These are phyloP conservation scores for Cyphellophora europaea DNA, from an alignment of 2,329 filamentous ascomycete genomes.

Conservation along the genomic window DNA sequence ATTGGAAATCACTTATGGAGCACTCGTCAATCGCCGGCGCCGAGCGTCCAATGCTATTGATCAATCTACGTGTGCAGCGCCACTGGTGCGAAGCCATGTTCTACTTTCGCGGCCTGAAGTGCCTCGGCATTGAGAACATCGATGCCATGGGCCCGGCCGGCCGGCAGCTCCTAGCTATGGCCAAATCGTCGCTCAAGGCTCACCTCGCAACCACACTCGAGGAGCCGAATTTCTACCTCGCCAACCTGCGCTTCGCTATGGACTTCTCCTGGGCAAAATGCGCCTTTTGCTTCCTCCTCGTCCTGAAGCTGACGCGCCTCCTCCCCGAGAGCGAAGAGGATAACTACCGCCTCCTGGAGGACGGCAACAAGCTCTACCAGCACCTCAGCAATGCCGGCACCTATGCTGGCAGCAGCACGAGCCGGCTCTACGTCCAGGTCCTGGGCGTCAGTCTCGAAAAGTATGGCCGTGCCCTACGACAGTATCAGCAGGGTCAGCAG, in stretches of 20 bases:
- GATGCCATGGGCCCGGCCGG: conserved; percentile 41
- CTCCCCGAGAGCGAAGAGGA: conserved; percentile 33
- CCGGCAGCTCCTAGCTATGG: conserved; percentile 37
- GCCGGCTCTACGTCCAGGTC: conserved; percentile 42
- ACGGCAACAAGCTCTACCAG: conserved; percentile 34
- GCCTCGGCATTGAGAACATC: conserved; percentile 41
- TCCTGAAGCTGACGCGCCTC: conserved; percentile 43
- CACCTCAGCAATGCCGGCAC: conserved; percentile 29
- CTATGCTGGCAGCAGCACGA: conserved; percentile 26
- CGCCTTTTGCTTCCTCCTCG: conserved; percentile 46
- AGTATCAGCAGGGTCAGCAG: conserved; percentile 18
- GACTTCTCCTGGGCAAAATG: conserved; percentile 52
- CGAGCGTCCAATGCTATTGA: conserved; percentile 29
- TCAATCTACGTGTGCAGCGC: conserved; percentile 43
- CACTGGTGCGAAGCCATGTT: conserved; percentile 47
- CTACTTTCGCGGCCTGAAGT: conserved; percentile 41
- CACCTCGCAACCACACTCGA: conserved; percentile 41
- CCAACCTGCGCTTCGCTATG: conserved; percentile 44
- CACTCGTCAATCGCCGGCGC: conserved; percentile 20
- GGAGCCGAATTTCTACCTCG: conserved; percentile 39
- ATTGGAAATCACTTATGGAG: conserved; percentile 19
- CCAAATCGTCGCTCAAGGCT: conserved; percentile 41
- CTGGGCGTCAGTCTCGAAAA: conserved; percentile 42
- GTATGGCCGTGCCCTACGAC: conserved; percentile 35
- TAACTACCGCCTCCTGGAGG: conserved; percentile 29